A percentile compares a stretch with the other conserved stretches of the same genome.
Evolutionary conservation across 208 protist genomes (phyloP).

Genomic region (Novymonas esmeraldas): DNA sequence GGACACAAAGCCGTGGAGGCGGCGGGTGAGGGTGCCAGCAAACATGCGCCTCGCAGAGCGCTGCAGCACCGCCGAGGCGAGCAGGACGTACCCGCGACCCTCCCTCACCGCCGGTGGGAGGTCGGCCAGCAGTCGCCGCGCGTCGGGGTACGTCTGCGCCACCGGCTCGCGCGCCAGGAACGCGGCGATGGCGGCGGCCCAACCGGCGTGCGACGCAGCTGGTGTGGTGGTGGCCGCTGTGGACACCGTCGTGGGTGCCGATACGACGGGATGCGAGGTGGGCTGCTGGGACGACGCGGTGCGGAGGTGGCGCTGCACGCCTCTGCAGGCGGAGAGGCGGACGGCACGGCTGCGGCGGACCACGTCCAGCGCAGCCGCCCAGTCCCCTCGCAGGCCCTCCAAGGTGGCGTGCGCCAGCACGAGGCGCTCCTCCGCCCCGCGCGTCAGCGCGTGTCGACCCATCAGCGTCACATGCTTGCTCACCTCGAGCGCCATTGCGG

Average conservation of each 20-base stretch:
- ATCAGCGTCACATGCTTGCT: slow-evolving; percentile 51
- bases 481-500: slow-evolving; percentile 53
- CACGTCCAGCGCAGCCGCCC: slow-evolving; percentile 48
- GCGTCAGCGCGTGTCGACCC: slow-evolving; percentile 22
- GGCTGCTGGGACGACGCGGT: neutral
- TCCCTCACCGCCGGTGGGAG: slow-evolving; percentile 25
- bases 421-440: slow-evolving; percentile 43
- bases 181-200: slow-evolving; percentile 11
- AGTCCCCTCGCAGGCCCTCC: slow-evolving; percentile 39
- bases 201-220: no score
- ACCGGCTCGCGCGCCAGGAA: slow-evolving; percentile 29
- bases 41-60: slow-evolving; percentile 54
- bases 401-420: slow-evolving; percentile 48
- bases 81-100: slow-evolving; percentile 30
- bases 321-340: slow-evolving; percentile 51
- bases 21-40: slow-evolving; percentile 49
- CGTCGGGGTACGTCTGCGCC: slow-evolving; percentile 39
- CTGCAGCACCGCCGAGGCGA: slow-evolving; percentile 32
- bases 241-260: no score
- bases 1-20: slow-evolving; percentile 10
- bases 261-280: neutral
- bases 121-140: slow-evolving; percentile 37
- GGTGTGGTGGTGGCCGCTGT: no score
- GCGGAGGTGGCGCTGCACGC: slow-evolving; percentile 32
- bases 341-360: slow-evolving; percentile 41